These are phyloP conservation scores for Conidiobolus incongruus DNA, from an alignment of 371 early-diverging fungal genomes.

Conservation along the genomic window DNA sequence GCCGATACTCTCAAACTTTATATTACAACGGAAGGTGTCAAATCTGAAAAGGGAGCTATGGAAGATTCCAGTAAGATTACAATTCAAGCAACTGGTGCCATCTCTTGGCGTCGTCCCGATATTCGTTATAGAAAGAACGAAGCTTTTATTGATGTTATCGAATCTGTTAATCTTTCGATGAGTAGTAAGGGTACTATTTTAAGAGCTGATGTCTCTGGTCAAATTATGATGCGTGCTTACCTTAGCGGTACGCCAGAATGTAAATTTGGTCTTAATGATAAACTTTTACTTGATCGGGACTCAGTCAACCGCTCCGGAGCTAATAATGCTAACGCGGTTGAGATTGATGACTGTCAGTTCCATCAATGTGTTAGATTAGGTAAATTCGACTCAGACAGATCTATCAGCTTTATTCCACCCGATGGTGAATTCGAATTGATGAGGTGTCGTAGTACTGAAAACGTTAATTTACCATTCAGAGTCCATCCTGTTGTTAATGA, in stretches of 20 bases:
- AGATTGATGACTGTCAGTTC: constrained; percentile 78
- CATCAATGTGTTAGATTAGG: constrained; percentile 79
- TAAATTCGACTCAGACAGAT: constrained; percentile 56
- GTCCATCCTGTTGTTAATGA: constrained; percentile 68
- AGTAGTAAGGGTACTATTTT: constrained; percentile 55
- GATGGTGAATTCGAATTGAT: constrained; percentile 89
- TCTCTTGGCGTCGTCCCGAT: constrained; percentile 67
- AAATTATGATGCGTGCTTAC: constrained; percentile 52
- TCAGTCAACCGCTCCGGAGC: constrained; percentile 11
- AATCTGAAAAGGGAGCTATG: constrained; percentile 42
- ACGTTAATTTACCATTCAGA: constrained; percentile 64
- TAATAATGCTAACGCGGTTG: constrained; percentile 51
- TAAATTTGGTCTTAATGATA: constrained; percentile 66
- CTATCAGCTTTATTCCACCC: constrained; percentile 73
- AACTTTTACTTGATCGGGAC: constrained; percentile 51
- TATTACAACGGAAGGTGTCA: constrained; percentile 70
- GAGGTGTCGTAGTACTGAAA: constrained; percentile 73
- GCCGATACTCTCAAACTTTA: constrained; percentile 71
- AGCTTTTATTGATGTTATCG: constrained; percentile 75
- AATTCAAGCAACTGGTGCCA: constrained; percentile 78
- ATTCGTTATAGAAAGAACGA: constrained; percentile 82
- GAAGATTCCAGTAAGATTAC: constrained; percentile 62
- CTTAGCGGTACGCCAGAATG: constrained; percentile 57
- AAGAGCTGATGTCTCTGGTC: constrained; percentile 57
- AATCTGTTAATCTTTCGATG: constrained; percentile 65